phyloP scores from a whole-genome alignment of 2,329 filamentous ascomycete species.

The Colletotrichum sp. region DNA sequence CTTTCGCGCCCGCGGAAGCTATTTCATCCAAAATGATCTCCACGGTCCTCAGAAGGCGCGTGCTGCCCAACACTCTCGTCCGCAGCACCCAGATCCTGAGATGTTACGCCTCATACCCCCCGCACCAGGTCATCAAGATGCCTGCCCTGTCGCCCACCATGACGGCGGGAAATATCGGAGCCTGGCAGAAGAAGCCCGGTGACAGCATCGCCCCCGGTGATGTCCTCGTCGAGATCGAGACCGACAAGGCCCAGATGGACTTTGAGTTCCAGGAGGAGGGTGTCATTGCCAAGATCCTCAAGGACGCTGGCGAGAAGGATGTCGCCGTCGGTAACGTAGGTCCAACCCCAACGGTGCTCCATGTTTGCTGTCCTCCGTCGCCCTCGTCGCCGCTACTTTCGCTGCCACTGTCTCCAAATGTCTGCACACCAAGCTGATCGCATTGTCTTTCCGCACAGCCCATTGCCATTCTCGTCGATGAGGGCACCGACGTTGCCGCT shows the following conservation, averaged over 20 bases:
- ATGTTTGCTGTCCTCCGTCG: neutral
- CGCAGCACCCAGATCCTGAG: conserved; percentile 62
- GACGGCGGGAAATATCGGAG: conserved; percentile 94
- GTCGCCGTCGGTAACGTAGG: conserved; percentile 92
- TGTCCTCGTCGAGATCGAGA: conserved; percentile 97
- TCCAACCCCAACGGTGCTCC: conserved; percentile 28
- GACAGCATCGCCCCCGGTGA: conserved; percentile 89
- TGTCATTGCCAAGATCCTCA: conserved; percentile 91
- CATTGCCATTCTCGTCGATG: conserved; percentile 93
- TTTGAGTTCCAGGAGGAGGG: conserved; percentile 99
- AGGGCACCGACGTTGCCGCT: conserved; percentile 83
- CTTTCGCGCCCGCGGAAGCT: conserved; percentile 16
- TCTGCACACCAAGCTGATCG: neutral
- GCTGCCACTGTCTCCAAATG: conserved; percentile 17
- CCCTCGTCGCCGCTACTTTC: neutral
- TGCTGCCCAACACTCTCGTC: conserved; percentile 58
- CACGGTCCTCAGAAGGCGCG: conserved; percentile 68
- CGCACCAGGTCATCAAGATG: conserved; percentile 97
- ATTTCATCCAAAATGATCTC: conserved; percentile 59
- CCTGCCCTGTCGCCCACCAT: conserved; percentile 97
- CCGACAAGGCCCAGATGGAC: conserved; percentile 99
- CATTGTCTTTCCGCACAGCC: conserved; percentile 63
- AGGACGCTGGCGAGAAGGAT: conserved; percentile 93
- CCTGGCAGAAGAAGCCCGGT: conserved; percentile 97
- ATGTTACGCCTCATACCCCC: conserved; percentile 84